A percentile compares a stretch with the other conserved stretches of the same genome.
phyloP scores from a whole-genome alignment of 495 filamentous ascomycete genomes.

The Copromyces sp. region DNA sequence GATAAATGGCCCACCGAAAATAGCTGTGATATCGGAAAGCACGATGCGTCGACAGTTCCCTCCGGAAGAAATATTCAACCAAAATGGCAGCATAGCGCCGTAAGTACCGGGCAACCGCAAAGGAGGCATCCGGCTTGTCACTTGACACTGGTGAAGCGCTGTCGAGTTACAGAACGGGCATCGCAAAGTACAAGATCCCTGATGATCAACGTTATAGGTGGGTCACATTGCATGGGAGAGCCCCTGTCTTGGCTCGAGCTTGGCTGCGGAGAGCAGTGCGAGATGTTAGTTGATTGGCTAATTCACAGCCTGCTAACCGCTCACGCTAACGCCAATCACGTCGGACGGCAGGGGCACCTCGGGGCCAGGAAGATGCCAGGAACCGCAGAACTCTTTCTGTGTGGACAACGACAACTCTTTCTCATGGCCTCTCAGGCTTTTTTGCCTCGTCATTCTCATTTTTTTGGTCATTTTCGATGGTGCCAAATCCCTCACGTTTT shows the following conservation, averaged over 20 bases:
- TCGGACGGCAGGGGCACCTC: constrained; percentile 8
- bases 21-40: background rate
- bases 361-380: background rate
- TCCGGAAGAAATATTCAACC: background rate
- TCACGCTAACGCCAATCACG: constrained; percentile 33
- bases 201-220: background rate
- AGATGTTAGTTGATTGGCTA: constrained; percentile 26
- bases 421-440: background rate
- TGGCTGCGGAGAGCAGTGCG: constrained; percentile 12
- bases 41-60: background rate
- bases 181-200: constrained; percentile 11
- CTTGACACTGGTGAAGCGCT: constrained; percentile 21
- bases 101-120: background rate
- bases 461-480: background rate
- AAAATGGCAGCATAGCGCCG: background rate
- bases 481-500: background rate
- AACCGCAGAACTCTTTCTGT: background rate
- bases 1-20: background rate
- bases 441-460: background rate
- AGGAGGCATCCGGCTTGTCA: constrained; percentile 10
- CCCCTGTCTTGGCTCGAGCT: constrained; percentile 12
- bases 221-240: background rate
- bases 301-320: constrained; percentile 28
- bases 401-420: background rate
- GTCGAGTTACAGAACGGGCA: constrained; percentile 16